Base-by-base conservation (phyloP, 176 grass and related monocot genomes). In the Triticum turgidum region DNA sequence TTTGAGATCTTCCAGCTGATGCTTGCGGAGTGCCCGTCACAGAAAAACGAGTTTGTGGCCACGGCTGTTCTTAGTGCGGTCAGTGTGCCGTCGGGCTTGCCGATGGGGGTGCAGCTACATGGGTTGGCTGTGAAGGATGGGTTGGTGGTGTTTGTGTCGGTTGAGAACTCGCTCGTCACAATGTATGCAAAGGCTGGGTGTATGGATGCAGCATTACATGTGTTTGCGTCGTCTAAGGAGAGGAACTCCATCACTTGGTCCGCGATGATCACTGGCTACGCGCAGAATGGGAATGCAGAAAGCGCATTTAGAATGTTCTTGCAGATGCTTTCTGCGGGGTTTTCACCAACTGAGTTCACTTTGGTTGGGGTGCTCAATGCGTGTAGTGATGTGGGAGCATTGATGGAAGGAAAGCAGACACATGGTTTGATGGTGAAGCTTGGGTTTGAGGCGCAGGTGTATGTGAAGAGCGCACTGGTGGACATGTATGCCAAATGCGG, bases 201-300 rank as follows among this genome's bases (percentile, higher is more conserved):
- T 61, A 89, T 93, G 87, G 84, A 84, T 58, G 87, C 84, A 52
- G 91, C 94, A 6, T 51, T 88, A 18, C 65, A 77, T 37, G 89
- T 93, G 49, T 96, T 96, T 75, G 80, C 88, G 5, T 89, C 85
- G 2, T 84, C 89, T 0, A 88, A 61, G 20, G 83, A 86, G 51
- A 89, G 92, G 85, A 91, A 86, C n/a, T 91, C 94, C 0, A 90
- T 96, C 70, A 96, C 94, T 45, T 96, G 94, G 91, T 96, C 94
- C 1, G 94, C 89, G 0, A 91, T 96, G 85, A 90, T 96, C 42
- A 93, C 87, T 5, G 89, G 91, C 64, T 92, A 86, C 68, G 89
- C 89, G 11, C 94, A 96, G 80, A 93, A 96, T 64, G 91, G 89
- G 20, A 78, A 88, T 29, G 89, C 87, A 21, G 62, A 85, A 47